Base-by-base conservation (phyloP, 2,329 filamentous ascomycete genomes). In the Pseudogymnoascus pannorum region DNA sequence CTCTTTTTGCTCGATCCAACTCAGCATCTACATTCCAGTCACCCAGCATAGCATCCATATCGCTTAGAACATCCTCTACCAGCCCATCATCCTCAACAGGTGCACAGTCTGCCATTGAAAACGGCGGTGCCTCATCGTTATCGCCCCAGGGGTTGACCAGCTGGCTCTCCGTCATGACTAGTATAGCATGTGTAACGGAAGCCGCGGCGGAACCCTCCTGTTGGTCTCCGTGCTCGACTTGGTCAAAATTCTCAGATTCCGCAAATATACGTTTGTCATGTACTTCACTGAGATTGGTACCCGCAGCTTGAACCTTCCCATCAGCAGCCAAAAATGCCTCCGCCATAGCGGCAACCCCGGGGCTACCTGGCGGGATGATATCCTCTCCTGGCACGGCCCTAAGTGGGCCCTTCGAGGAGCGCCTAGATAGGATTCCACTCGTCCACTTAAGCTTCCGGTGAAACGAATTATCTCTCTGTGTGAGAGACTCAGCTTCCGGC, bases 291-390 rank as follows among this genome's bases (percentile, higher is more conserved):
- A 11, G 8, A 54, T 31, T 33, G 9, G 4, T 31, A 9, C 18
- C 4, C 48, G n/a, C 26, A 33, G 48, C 18, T 54, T 54, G 26
- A 14, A 20, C 2, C 48, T 16, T 54, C 26, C 5, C 26, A 54
- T 82, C 79, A 5, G 77, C 79, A n/a, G 74, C 69, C 26, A 76
- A 70, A 62, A 82, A 83, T 5, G 77, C 77, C 62, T 78, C 72
- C 0, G 79, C 79, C 77, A 81, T 81, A 5, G 77, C 79, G 60
- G 72, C 74, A 14, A 78, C 64, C 5, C 48, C 48, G 5, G 48
- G 48, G 7, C 48, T 54, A 5, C 11, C 26, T 20, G 48, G 48
- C 12, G 33, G 12, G 5, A 54, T 8, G 5, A 26, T 5, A 14
- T 18, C 24, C 48, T 54, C 48, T 54, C 24, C 4, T 2, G 26